These are phyloP conservation scores for Darksidea phi DNA, from an alignment of 495 filamentous ascomycete species.

Conservation along the genomic window DNA sequence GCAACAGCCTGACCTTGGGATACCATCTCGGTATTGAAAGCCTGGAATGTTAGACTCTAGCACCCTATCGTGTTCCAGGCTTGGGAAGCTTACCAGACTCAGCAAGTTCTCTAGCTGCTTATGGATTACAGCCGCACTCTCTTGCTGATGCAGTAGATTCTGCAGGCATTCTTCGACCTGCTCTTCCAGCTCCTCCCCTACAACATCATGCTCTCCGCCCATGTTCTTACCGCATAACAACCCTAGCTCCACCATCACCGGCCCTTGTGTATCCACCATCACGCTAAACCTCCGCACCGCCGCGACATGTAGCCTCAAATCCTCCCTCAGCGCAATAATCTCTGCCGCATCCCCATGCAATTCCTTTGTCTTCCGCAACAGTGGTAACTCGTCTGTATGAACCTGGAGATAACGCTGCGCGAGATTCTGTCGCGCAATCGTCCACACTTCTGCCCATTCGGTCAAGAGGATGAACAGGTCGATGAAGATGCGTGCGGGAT, in stretches of 20 bases:
- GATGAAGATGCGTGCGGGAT: background rate
- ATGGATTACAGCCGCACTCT: background rate
- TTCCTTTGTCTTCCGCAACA: background rate
- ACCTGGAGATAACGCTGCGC: background rate
- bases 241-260: background rate
- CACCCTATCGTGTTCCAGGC: background rate
- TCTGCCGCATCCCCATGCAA: background rate
- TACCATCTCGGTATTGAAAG: constrained; percentile 1
- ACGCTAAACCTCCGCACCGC: background rate
- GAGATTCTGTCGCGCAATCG: background rate
- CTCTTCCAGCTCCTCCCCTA: background rate
- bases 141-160: background rate
- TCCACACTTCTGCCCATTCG: background rate
- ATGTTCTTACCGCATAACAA: background rate
- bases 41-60: background rate
- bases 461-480: background rate
- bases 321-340: background rate
- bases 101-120: constrained; percentile 1
- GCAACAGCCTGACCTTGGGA: background rate
- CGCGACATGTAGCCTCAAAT: background rate
- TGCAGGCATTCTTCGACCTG: background rate
- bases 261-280: background rate
- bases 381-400: background rate
- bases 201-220: no score
- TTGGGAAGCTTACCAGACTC: background rate